Percentiles rank a stretch among this genome's conserved stretches.
These are phyloP conservation scores for Mycena pura DNA, from an alignment of 768 basidiomycete genomes.

Conservation along the genomic window DNA sequence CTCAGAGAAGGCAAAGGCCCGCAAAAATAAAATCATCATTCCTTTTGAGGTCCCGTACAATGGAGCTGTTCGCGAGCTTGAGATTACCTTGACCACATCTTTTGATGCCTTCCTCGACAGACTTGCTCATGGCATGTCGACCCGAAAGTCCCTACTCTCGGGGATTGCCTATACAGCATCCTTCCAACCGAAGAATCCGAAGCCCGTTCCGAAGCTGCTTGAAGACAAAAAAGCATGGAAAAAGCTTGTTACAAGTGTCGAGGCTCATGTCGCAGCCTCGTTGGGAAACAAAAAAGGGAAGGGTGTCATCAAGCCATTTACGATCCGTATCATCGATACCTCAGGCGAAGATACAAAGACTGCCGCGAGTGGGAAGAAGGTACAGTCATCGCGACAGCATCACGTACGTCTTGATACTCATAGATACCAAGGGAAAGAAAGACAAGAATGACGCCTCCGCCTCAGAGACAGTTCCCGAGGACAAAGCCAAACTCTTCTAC, in stretches of 20 bases:
- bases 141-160: not conserved
- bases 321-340: conserved; percentile 4
- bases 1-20: no score
- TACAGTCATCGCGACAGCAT: no score
- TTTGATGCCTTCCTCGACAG: not conserved
- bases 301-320: conserved; percentile 12
- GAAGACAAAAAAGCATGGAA: conserved; percentile 21
- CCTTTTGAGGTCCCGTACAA: not conserved
- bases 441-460: not conserved
- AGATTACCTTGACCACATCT: not conserved
- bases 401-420: no score
- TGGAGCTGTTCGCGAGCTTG: not conserved
- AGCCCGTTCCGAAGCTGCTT: conserved; percentile 26
- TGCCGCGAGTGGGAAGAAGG: not conserved
- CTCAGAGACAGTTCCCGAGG: no score
- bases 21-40: not conserved
- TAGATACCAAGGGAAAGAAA: not conserved
- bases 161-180: conserved; percentile 18
- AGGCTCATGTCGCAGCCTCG: not conserved
- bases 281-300: conserved; percentile 8
- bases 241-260: conserved; percentile 7
- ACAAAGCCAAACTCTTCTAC: conserved; percentile 1
- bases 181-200: conserved; percentile 23
- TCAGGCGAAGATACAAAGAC: not conserved
- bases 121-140: not conserved